Base-by-base conservation (phyloP, 805 yeast species). In the Allodekkera sacchari region DNA sequence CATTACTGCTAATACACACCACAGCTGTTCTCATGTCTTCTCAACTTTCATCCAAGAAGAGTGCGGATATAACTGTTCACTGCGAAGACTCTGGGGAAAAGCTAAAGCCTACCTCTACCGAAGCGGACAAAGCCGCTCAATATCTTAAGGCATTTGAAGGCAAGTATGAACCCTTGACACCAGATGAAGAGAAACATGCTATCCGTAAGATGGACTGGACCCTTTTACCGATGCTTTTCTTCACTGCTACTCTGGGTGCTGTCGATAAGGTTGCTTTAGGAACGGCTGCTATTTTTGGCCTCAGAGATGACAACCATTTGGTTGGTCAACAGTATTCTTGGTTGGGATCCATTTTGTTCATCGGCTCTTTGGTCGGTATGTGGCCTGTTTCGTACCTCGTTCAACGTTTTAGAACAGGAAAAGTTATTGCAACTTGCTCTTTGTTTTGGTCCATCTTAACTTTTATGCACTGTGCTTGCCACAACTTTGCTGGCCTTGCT, bases 381-480 rank as follows among this genome's bases (percentile, higher is more conserved):
- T 52, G 77, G 25, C 83, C 83, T 2, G 78, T 77, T 51, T 52
- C 77, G 32, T 45, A 54, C 27, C 25, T 66, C 2, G 51, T 77
- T 18, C 83, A 77, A 48, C 67, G 59, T 37, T 68, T 73, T 34
- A 78, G 78, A 1, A 62, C 78, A 40, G 66, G 74, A 11, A 67
- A 67, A 37, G 59, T 73, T 3, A 60, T 69, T 3, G 59, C 73
- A 12, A 42, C 53, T 1, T 71, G 68, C 41, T 61, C 77, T 27
- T 37, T 76, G 4, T 24, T 69, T 0, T 80, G 89, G 87, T 85
- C 84, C 8, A 48, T 69, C 9, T 52, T 75, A 24, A 59, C 69
- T 31, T 52, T 71, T 19, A 76, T 70, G 36, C 66, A 80, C 1
- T 66, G 64, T 7, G 52, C 48, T 11, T 48, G 63, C n/a, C 40